A percentile compares a stretch with the other conserved stretches of the same genome.
phyloP scores from a whole-genome alignment of 2,329 filamentous ascomycete genomes.

The Coniella vitis region DNA sequence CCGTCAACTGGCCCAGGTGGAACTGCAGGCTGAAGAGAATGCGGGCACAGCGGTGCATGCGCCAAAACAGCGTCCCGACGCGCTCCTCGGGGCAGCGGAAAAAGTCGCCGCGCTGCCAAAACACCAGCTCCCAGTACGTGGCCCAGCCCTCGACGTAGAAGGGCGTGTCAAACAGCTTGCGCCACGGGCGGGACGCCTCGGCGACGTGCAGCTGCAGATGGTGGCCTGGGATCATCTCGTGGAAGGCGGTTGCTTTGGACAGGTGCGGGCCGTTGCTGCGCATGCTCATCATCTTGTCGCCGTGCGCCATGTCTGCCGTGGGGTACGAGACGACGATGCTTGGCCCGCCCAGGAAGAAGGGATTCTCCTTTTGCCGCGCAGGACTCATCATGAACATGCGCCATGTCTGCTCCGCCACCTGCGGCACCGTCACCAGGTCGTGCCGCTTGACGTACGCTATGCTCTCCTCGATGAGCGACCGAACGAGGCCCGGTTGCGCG shows the following conservation, averaged over 20 bases:
- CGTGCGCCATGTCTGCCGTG: conserved; percentile 43
- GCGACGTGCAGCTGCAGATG: conserved; percentile 46
- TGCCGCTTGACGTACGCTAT: conserved; percentile 45
- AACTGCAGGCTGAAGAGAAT: conserved; percentile 53
- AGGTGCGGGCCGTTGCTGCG: conserved; percentile 53
- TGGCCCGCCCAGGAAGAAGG: conserved; percentile 52
- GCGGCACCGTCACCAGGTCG: conserved; percentile 49
- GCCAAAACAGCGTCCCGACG: conserved; percentile 55
- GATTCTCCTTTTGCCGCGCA: conserved; percentile 44
- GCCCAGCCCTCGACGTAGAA: conserved; percentile 58
- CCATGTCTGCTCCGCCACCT: conserved; percentile 45
- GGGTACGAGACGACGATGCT: conserved; percentile 51
- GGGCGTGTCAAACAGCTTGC: conserved; percentile 46
- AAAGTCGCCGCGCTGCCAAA: conserved; percentile 49
- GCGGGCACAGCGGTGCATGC: conserved; percentile 54
- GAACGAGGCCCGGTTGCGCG: conserved; percentile 45
- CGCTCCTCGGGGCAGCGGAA: conserved; percentile 42
- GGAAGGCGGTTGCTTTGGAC: conserved; percentile 51
- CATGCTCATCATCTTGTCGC: conserved; percentile 52
- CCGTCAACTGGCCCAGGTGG: conserved; percentile 47
- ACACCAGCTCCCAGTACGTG: conserved; percentile 54
- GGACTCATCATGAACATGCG: conserved; percentile 52
- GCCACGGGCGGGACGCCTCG: conserved; percentile 40
- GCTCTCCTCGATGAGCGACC: conserved; percentile 43
- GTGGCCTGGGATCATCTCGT: conserved; percentile 55